These are phyloP conservation scores for Cadophora gregata DNA, from an alignment of 2,329 filamentous ascomycete genomes.

Conservation along the genomic window DNA sequence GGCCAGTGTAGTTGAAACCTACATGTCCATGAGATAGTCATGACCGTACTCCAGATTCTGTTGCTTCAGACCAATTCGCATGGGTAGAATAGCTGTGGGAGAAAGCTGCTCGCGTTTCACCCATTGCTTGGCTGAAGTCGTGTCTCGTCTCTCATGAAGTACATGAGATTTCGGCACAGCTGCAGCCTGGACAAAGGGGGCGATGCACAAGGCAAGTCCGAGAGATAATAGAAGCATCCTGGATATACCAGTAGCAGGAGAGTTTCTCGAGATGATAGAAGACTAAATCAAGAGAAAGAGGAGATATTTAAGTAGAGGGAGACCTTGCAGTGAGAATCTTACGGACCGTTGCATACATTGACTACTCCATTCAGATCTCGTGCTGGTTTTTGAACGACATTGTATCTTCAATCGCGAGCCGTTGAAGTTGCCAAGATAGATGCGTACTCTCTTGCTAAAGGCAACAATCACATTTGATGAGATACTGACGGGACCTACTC, in stretches of 20 bases:
- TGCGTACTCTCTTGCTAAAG: neutral
- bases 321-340: neutral
- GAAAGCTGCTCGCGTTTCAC: slow-evolving; percentile 27
- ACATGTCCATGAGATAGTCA: slow-evolving; percentile 33
- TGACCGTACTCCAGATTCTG: slow-evolving; percentile 27
- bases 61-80: slow-evolving; percentile 33
- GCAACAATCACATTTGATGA: neutral
- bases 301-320: neutral
- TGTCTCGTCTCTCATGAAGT: slow-evolving; percentile 31
- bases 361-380: neutral
- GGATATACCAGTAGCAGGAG: neutral
- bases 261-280: neutral
- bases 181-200: slow-evolving; percentile 11
- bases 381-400: slow-evolving; percentile 1
- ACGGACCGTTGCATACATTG: neutral
- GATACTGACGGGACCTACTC: neutral
- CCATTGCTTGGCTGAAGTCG: slow-evolving; percentile 23
- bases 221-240: slow-evolving; percentile 4
- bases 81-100: slow-evolving; percentile 25
- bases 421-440: neutral
- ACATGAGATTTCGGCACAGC: slow-evolving; percentile 28
- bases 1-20: neutral
- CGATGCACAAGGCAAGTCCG: slow-evolving; percentile 12
- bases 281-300: neutral
- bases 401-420: slow-evolving; percentile 2